These are phyloP conservation scores for Neurospora terricola DNA, from an alignment of 495 filamentous ascomycete species.

Conservation along the genomic window DNA sequence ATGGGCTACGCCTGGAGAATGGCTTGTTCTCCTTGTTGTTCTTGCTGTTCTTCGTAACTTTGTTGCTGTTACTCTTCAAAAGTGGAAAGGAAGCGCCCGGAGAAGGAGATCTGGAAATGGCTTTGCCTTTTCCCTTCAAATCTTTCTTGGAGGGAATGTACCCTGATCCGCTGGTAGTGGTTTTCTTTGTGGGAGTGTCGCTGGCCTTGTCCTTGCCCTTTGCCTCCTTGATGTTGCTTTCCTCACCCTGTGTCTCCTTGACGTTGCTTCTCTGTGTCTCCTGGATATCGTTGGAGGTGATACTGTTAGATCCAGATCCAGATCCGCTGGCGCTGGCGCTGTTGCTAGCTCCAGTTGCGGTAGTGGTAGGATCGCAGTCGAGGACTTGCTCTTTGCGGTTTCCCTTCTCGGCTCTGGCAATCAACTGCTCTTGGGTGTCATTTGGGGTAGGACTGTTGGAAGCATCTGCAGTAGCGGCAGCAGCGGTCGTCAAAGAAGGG, in stretches of 20 bases:
- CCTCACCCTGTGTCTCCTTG: background rate
- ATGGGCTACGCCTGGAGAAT: background rate
- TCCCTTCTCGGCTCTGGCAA: background rate
- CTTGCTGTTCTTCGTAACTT: background rate
- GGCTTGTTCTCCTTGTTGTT: background rate
- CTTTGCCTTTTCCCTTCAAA: background rate
- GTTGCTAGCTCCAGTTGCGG: background rate
- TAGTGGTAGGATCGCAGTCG: background rate
- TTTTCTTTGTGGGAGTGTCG: background rate
- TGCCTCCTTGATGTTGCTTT: no score
- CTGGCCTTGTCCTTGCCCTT: background rate
- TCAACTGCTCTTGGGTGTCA: background rate
- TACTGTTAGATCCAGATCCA: background rate
- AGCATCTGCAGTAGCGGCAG: background rate
- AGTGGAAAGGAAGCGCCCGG: background rate
- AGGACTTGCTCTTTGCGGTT: background rate
- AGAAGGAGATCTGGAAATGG: background rate
- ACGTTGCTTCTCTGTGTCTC: background rate
- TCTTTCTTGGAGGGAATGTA: background rate
- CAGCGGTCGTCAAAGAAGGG: background rate
- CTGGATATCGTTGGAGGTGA: background rate
- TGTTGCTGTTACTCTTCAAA: background rate
- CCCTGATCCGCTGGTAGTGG: background rate
- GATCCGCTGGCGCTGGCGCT: background rate
- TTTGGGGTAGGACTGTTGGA: no score